These are phyloP conservation scores for Epichloe typhina DNA, from an alignment of 2,329 filamentous ascomycete genomes.

Conservation along the genomic window DNA sequence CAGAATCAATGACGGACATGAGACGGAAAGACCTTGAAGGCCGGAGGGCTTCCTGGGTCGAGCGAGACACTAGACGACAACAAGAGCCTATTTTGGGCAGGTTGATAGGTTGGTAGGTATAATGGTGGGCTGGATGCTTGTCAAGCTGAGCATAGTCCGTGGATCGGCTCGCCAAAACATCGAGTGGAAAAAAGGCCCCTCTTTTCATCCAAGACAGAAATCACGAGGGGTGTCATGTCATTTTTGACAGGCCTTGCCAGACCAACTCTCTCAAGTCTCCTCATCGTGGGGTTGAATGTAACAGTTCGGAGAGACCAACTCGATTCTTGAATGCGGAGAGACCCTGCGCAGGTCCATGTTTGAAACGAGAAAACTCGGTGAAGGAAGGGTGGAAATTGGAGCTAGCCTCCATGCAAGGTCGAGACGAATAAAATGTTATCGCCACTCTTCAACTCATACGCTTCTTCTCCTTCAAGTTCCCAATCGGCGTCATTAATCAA, in stretches of 20 bases:
- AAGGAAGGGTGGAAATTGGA: background rate
- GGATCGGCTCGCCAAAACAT: background rate
- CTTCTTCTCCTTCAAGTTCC: slow-evolving; percentile 92
- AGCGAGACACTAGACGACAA: background rate
- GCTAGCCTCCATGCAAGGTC: slow-evolving; percentile 81
- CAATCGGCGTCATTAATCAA: slow-evolving; percentile 97
- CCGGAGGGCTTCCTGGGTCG: background rate
- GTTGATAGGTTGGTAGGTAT: background rate
- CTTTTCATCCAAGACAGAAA: background rate
- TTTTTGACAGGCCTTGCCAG: background rate
- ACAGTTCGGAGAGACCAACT: background rate
- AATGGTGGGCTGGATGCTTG: background rate
- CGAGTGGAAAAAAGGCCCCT: too few species aligned
- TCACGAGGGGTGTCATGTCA: background rate
- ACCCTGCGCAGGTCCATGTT: background rate
- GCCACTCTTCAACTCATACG: slow-evolving; percentile 66
- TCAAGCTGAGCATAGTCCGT: background rate
- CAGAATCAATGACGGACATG: background rate
- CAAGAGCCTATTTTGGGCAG: background rate
- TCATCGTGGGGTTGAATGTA: background rate
- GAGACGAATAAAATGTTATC: slow-evolving; percentile 95
- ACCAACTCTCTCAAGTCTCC: background rate
- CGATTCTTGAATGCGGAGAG: background rate
- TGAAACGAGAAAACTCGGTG: background rate
- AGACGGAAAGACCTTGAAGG: background rate